These are phyloP conservation scores for Populus hybrid DNA, from an alignment of 441 rosid species.

Conservation along the genomic window DNA sequence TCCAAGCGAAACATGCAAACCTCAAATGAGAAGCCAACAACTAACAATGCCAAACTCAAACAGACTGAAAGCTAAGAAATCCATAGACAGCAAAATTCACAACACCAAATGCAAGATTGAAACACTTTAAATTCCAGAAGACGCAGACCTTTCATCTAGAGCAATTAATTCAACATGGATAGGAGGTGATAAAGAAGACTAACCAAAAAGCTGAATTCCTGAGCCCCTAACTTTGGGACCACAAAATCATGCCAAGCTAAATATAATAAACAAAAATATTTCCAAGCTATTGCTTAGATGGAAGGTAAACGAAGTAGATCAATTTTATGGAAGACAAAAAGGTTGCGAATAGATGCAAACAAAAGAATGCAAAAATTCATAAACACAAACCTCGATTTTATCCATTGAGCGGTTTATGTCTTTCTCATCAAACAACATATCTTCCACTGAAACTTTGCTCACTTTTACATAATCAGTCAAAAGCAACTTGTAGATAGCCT, in stretches of 20 bases:
- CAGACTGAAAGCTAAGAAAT: background rate
- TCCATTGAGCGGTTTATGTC: slow-evolving; percentile 87
- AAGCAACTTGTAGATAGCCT: slow-evolving; percentile 78
- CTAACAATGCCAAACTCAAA: background rate
- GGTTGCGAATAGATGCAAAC: background rate
- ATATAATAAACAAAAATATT: background rate
- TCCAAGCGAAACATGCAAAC: background rate
- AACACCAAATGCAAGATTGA: background rate
- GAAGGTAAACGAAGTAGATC: background rate
- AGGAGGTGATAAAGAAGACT: background rate
- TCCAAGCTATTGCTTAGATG: background rate
- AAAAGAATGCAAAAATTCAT: background rate
- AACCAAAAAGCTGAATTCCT: background rate
- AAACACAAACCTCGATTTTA: slow-evolving; percentile 66
- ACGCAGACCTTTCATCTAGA: background rate
- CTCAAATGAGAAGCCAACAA: background rate
- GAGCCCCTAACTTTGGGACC: background rate
- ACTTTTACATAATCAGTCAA: slow-evolving; percentile 90
- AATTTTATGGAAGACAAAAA: background rate
- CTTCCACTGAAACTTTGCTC: slow-evolving; percentile 92
- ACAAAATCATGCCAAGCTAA: background rate
- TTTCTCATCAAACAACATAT: slow-evolving; percentile 87
- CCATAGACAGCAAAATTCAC: background rate
- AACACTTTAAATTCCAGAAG: background rate
- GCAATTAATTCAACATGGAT: background rate